Base-by-base conservation (phyloP, 352 stramenopile species). In the Phytophthora quininea region DNA sequence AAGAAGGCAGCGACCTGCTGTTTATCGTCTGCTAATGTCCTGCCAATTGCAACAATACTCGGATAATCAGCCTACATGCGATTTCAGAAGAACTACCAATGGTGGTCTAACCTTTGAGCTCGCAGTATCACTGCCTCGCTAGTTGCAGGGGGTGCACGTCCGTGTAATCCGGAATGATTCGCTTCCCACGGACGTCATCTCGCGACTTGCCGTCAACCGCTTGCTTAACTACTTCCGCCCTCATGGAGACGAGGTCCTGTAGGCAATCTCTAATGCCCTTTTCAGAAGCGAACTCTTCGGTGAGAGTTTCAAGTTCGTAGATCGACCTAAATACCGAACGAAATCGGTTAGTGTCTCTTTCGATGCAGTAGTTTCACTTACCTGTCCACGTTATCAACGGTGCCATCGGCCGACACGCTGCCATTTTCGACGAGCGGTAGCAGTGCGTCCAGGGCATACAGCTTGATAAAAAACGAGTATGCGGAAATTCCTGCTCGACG, bases 381-480 rank as follows among this genome's bases (percentile, higher is more conserved):
- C 78, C 74, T 61, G 46, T 66, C 57, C 38, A 82, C 42, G 4
- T 62, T 40, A 4, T 62, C 69, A 64, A 90, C 55, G 1, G 30
- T 72, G 24, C 30, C 62, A 27, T 85, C 76, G 53, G 69, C 54
- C 53, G 42, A 58, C 5, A 84, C 71, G 3, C 46, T 42, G 1
- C 77, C 74, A 12, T 53, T 69, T 54, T 85, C 72, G 19, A 84
- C 53, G 30, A 64, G 54, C 1, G 38, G n/a, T 8, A 92, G 61
- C 30, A 95, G 61, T 9, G 67, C 78, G 3, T 93, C 73, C 8
- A 96, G 65, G 27, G 86, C 90, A 38, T 82, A 96, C 19, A 95
- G 55, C 58, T 85, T 78, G 46, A 96, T 92, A 68, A 92, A 97
- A 42, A 90, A 94, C 12, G 86, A 87, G 54, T 97, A 97, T 40